phyloP scores from a whole-genome alignment of 805 yeast genomes.

The Candida pini region DNA sequence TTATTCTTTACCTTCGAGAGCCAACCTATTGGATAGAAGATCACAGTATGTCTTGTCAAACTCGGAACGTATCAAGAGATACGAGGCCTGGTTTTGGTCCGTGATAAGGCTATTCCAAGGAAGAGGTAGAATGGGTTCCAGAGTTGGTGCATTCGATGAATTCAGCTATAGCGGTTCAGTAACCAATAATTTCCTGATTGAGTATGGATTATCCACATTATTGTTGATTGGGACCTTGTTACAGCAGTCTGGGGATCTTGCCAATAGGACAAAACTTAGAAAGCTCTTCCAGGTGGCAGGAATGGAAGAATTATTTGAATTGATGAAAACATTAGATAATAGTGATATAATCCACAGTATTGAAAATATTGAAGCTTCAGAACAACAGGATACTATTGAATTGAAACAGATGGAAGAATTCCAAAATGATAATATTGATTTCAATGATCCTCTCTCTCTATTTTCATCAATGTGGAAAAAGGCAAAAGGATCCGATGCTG shows the following conservation, averaged over 20 bases:
- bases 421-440: conserved; percentile 42
- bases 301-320: conserved; percentile 30
- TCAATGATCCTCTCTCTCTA: conserved; percentile 69
- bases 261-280: conserved; percentile 42
- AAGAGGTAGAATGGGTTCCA: conserved; percentile 82
- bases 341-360: conserved; percentile 40
- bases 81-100: conserved; percentile 32
- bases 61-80: conserved; percentile 21
- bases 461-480: conserved; percentile 53
- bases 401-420: conserved; percentile 32
- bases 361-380: conserved; percentile 32
- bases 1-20: conserved; percentile 14
- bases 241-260: conserved; percentile 31
- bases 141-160: conserved; percentile 91
- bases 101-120: conserved; percentile 39
- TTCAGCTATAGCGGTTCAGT: conserved; percentile 48
- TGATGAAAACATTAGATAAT: conserved; percentile 35
- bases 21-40: conserved; percentile 20
- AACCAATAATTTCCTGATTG: conserved; percentile 56
- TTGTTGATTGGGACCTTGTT: conserved; percentile 44
- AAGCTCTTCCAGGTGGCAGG: conserved; percentile 40
- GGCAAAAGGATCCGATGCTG: conserved; percentile 54
- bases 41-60: conserved; percentile 22
- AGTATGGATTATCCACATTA: conserved; percentile 47
- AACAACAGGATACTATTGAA: conserved; percentile 38